Conservation (phyloP, 2,329 filamentous ascomycete genomes). For the Phialophora macrospora region DNA sequence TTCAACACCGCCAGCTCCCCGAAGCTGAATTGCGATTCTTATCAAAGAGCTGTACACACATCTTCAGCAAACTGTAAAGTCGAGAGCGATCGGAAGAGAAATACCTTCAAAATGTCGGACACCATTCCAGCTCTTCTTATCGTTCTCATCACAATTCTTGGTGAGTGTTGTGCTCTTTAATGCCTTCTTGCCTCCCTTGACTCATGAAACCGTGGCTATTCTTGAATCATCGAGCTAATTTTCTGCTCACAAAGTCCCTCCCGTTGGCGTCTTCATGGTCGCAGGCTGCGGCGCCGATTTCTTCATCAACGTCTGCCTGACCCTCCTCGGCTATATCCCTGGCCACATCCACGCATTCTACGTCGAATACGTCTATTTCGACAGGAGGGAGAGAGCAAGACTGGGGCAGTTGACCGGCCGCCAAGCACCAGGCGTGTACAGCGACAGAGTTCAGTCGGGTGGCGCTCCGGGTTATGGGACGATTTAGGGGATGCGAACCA, state of each 20-base stretch:
- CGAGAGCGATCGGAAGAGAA: not conserved
- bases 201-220: not conserved
- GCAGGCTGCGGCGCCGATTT: constrained; percentile 83
- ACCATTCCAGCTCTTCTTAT: constrained; percentile 37
- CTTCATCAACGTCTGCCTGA: constrained; percentile 89
- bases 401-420: constrained; percentile 33
- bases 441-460: constrained; percentile 37
- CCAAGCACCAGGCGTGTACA: constrained; percentile 37
- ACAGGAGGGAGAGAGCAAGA: constrained; percentile 37
- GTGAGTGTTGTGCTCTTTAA: constrained; percentile 25
- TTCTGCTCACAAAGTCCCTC: constrained; percentile 60
- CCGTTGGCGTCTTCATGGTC: constrained; percentile 92
- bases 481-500: constrained; percentile 20
- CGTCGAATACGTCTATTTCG: constrained; percentile 41
- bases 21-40: not conserved
- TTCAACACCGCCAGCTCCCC: not conserved
- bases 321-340: constrained; percentile 74
- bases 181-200: not conserved
- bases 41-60: not conserved
- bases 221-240: constrained; percentile 9
- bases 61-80: not conserved
- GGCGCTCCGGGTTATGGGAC: constrained; percentile 37
- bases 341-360: constrained; percentile 41
- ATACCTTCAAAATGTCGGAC: constrained; percentile 35
- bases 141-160: constrained; percentile 40